phyloP scores from a whole-genome alignment of 768 basidiomycete species.

The Exidia glandulosa region DNA sequence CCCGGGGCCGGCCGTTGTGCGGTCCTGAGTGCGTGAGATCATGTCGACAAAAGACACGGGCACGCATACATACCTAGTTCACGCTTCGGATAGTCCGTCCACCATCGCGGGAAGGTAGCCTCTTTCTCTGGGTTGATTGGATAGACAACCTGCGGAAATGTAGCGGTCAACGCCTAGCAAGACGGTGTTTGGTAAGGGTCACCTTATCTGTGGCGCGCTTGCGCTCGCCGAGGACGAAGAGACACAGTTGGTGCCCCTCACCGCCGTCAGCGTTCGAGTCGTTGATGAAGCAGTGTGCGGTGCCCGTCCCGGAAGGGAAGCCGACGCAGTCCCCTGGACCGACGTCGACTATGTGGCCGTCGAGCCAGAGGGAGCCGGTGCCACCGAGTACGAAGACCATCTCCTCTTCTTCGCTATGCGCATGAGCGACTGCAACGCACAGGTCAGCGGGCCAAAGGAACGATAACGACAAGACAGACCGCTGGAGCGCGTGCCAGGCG shows the following conservation, averaged over 20 bases:
- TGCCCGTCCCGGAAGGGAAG: conserved; percentile 11
- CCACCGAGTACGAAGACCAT: conserved; percentile 10
- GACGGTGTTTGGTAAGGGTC: background rate
- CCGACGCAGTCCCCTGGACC: conserved; percentile 10
- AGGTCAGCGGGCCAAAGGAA: background rate
- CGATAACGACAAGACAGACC: conserved; percentile 1
- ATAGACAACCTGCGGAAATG: conserved; percentile 1
- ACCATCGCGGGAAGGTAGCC: background rate
- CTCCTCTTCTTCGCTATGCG: conserved; percentile 12
- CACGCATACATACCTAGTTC: background rate
- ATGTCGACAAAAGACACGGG: background rate
- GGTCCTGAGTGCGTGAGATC: background rate
- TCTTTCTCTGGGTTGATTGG: conserved; percentile 5
- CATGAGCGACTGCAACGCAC: conserved; percentile 1
- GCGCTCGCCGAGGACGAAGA: conserved; percentile 13
- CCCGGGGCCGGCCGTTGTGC: background rate
- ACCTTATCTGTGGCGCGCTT: background rate
- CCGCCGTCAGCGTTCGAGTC: conserved; percentile 8
- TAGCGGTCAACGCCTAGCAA: too few relatives aligned
- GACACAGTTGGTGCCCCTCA: conserved; percentile 9
- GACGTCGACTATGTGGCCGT: conserved; percentile 8
- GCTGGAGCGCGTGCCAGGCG: conserved; percentile 11
- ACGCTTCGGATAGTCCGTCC: conserved; percentile 3
- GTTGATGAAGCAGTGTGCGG: conserved; percentile 12
- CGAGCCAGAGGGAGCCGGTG: conserved; percentile 8